A percentile compares a stretch with the other conserved stretches of the same genome.
These are phyloP conservation scores for Mollisiaceae sp. DNA, from an alignment of 2,329 filamentous ascomycete genomes.

Conservation along the genomic window DNA sequence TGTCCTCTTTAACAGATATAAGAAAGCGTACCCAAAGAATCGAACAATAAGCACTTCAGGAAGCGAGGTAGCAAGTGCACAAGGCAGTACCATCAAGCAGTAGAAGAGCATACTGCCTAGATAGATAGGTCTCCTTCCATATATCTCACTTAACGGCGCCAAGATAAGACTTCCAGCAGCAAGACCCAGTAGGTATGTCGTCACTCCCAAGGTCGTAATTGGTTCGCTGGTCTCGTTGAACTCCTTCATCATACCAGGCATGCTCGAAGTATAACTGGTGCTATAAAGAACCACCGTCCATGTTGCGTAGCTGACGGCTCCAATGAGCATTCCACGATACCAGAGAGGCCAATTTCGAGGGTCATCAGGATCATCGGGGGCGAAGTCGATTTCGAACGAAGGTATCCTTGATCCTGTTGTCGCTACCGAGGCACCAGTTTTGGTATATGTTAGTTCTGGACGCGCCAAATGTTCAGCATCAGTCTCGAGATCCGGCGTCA, in stretches of 20 bases:
- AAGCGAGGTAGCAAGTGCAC: constrained; percentile 71
- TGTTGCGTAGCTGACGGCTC: constrained; percentile 44
- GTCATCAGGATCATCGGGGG: constrained; percentile 65
- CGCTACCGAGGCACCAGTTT: constrained; percentile 50
- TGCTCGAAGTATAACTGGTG: constrained; percentile 77
- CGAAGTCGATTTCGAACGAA: constrained; percentile 77
- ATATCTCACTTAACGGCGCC: constrained; percentile 76
- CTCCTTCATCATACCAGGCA: constrained; percentile 70
- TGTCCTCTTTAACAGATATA: not conserved
- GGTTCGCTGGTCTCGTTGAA: constrained; percentile 64
- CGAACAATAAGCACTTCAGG: constrained; percentile 71
- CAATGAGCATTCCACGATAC: constrained; percentile 46
- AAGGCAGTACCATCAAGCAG: constrained; percentile 72
- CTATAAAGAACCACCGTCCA: constrained; percentile 68
- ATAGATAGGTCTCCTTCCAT: constrained; percentile 72
- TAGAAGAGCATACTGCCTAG: constrained; percentile 68
- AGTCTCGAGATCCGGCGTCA: constrained; percentile 46
- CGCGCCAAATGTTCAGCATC: constrained; percentile 48
- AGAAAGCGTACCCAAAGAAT: constrained; percentile 67
- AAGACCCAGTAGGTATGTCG: constrained; percentile 77
- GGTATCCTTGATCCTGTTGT: constrained; percentile 53
- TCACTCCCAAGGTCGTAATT: constrained; percentile 75
- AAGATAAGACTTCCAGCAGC: constrained; percentile 74
- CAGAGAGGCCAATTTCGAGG: constrained; percentile 71
- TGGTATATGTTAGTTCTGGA: constrained; percentile 43